Conservation (phyloP, 345 rosid genomes). For the Mangifera indica region DNA sequence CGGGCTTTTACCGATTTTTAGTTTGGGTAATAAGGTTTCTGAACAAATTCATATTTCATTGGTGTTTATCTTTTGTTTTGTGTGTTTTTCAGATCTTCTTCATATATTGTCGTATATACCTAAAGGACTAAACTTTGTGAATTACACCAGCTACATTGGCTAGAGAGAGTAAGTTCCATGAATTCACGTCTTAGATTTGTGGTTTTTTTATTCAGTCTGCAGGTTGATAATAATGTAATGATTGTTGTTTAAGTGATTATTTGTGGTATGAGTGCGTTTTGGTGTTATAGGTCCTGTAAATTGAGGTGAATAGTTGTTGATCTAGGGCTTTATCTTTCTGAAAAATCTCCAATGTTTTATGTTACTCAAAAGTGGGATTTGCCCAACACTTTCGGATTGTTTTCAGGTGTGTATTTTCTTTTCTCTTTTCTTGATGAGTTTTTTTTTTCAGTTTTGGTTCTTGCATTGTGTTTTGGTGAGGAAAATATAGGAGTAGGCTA, state of each 20-base stretch:
- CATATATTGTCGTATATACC: constrained; percentile 86
- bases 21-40: too few relatives aligned
- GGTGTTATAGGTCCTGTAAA: constrained; percentile 60
- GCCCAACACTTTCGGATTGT: constrained; percentile 73
- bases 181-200: not conserved
- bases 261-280: not conserved
- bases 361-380: constrained; percentile 75
- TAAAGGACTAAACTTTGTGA: constrained; percentile 74
- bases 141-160: constrained; percentile 82
- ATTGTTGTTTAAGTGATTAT: not conserved
- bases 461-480: not conserved
- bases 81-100: constrained; percentile 76
- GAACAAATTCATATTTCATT: not conserved
- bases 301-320: constrained; percentile 89
- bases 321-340: constrained; percentile 84
- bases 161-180: constrained; percentile 77
- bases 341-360: constrained; percentile 69
- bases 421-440: not conserved
- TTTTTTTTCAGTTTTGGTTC: not conserved
- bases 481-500: not conserved
- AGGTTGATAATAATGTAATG: not conserved
- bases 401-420: constrained; percentile 54
- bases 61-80: constrained; percentile 7
- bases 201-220: not conserved
- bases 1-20: too few relatives aligned